phyloP scores from a whole-genome alignment of 2,329 filamentous ascomycete genomes.

The Penicillium sp. region DNA sequence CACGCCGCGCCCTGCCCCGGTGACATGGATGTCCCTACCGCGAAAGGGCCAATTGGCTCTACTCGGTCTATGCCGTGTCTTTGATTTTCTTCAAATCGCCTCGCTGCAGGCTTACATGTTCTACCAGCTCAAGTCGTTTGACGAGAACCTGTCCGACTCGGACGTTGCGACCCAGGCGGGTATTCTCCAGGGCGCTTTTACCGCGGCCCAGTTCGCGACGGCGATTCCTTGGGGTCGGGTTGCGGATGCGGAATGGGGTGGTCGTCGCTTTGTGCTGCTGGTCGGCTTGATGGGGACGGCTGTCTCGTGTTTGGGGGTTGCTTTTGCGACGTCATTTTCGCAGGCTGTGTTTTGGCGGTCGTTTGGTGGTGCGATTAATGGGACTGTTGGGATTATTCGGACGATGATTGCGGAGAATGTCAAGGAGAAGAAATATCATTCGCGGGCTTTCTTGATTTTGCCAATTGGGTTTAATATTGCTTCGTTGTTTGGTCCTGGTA shows the following conservation, averaged over 20 bases:
- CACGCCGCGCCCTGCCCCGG: conserved; percentile 33
- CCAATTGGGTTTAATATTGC: conserved; percentile 73
- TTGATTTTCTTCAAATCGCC: conserved; percentile 50
- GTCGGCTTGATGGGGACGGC: conserved; percentile 75
- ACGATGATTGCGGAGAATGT: conserved; percentile 76
- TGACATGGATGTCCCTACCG: conserved; percentile 51
- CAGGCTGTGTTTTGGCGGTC: conserved; percentile 69
- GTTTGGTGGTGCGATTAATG: conserved; percentile 72
- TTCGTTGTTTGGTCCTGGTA: conserved; percentile 57
- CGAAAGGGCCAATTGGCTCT: conserved; percentile 46
- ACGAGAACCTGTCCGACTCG: conserved; percentile 59
- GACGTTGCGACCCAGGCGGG: conserved; percentile 77
- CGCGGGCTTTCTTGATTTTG: conserved; percentile 63
- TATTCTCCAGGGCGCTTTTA: conserved; percentile 77
- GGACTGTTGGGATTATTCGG: conserved; percentile 74
- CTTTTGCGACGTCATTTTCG: conserved; percentile 68
- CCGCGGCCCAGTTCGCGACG: conserved; percentile 78
- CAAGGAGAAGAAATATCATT: conserved; percentile 68
- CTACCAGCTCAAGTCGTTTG: conserved; percentile 81
- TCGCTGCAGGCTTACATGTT: conserved; percentile 72
- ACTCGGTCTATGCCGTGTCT: conserved; percentile 48
- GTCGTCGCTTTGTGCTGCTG: conserved; percentile 77
- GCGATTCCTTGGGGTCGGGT: conserved; percentile 81
- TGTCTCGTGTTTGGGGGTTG: conserved; percentile 70
- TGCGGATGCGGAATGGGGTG: conserved; percentile 66